Evolutionary conservation across 768 basidiomycete genomes (phyloP).

Genomic region (Phanerodontia chrysosporium): DNA sequence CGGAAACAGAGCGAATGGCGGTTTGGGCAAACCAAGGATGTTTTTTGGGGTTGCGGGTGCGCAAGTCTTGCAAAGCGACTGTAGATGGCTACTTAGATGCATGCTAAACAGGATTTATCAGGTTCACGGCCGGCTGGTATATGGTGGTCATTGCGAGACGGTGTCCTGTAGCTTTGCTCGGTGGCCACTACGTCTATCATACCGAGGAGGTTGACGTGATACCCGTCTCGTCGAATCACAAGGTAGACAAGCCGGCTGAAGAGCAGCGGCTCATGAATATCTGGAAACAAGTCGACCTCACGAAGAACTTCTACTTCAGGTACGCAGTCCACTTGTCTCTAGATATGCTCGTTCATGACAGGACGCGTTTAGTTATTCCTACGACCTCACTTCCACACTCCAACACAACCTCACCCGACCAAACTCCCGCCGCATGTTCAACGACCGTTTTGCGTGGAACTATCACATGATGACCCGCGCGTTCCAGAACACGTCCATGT

Average conservation of each 20-base stretch:
- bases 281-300: conserved; percentile 96
- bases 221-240: conserved; percentile 73
- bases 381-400: conserved; percentile 93
- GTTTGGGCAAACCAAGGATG: conserved; percentile 71
- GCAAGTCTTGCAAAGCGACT: conserved; percentile 10
- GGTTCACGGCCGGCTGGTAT: conserved; percentile 95
- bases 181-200: conserved; percentile 95
- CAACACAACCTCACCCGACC: conserved; percentile 83
- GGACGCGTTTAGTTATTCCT: conserved; percentile 72
- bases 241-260: conserved; percentile 82
- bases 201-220: conserved; percentile 88
- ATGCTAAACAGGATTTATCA: conserved; percentile 67
- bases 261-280: conserved; percentile 85
- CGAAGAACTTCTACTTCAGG: conserved; percentile 99
- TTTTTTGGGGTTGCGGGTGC: conserved; percentile 83
- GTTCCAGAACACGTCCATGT: conserved; percentile 33
- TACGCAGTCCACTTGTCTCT: conserved; percentile 24
- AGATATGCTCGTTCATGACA: background rate
- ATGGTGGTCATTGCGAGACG: conserved; percentile 88
- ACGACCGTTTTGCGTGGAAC: conserved; percentile 94
- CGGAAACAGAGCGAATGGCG: conserved; percentile 86
- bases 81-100: background rate
- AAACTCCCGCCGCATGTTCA: conserved; percentile 60
- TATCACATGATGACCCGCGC: conserved; percentile 76
- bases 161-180: conserved; percentile 87